Conservation (phyloP, 108 stramenopile species). For the Craspedostauros australis region DNA sequence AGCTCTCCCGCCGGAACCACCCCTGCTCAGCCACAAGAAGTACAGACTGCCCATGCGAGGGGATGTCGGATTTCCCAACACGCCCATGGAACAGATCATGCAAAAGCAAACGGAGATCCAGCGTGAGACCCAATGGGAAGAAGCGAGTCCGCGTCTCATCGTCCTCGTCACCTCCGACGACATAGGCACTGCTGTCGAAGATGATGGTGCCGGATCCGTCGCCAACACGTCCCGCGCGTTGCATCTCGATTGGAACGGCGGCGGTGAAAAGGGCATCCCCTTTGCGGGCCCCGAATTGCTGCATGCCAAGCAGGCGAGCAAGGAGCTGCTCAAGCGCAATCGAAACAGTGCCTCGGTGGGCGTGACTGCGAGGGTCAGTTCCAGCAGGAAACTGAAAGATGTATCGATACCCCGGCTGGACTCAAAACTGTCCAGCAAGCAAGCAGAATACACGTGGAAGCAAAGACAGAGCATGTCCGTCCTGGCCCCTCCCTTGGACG, state of each 20-base stretch:
- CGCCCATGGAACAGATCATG: constrained; percentile 51
- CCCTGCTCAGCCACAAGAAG: constrained; percentile 51
- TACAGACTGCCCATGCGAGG: constrained; percentile 62
- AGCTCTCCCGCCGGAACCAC: constrained; percentile 45
- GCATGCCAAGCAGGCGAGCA: constrained; percentile 26
- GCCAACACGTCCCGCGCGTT: constrained; percentile 6
- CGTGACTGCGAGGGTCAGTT: background rate
- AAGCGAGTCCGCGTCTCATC: constrained; percentile 68
- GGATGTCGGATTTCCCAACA: constrained; percentile 80
- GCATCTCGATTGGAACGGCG: constrained; percentile 29
- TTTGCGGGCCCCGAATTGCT: constrained; percentile 58
- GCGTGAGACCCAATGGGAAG: constrained; percentile 77
- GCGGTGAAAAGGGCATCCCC: constrained; percentile 46
- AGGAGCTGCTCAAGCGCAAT: background rate
- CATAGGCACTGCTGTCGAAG: constrained; percentile 26
- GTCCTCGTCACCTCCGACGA: constrained; percentile 52
- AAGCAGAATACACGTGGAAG: constrained; percentile 1
- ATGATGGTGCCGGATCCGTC: constrained; percentile 1
- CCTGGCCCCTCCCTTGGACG: constrained; percentile 75
- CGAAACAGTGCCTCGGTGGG: background rate
- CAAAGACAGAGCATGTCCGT: constrained; percentile 44
- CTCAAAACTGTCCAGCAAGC: too few species aligned
- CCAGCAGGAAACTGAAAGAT: too few species aligned
- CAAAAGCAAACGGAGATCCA: constrained; percentile 63
- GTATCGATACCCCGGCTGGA: too few species aligned